Conservation (phyloP, 352 stramenopile species). For the Pythium grandisporangium region DNA sequence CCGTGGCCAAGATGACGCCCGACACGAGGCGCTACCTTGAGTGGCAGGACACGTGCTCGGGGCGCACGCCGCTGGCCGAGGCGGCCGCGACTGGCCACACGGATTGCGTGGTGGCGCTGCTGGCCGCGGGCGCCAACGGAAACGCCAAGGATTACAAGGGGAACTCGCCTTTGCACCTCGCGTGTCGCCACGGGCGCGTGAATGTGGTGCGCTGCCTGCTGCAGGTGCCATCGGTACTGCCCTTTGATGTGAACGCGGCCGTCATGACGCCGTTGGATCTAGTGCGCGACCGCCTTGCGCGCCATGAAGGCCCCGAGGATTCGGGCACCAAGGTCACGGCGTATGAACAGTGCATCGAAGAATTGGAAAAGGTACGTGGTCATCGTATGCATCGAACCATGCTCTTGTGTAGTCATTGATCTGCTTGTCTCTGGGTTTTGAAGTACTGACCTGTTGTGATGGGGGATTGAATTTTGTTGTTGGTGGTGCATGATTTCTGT, state of each 20-base stretch:
- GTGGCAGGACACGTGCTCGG: slow-evolving; percentile 15
- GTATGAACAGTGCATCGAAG: slow-evolving; percentile 19
- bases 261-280: slow-evolving; percentile 18
- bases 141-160: slow-evolving; percentile 24
- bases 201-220: slow-evolving; percentile 13
- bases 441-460: not conserved
- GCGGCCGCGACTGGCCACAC: slow-evolving; percentile 12
- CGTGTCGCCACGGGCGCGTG: slow-evolving; percentile 10
- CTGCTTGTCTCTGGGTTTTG: not conserved
- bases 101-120: slow-evolving; percentile 10
- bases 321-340: not conserved
- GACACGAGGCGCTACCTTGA: slow-evolving; percentile 14
- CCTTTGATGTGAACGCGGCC: slow-evolving; percentile 17
- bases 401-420: not conserved
- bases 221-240: slow-evolving; percentile 5
- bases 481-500: too few species aligned
- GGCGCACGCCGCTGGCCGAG: slow-evolving; percentile 16
- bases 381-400: too few species aligned
- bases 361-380: slow-evolving; percentile 17
- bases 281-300: slow-evolving; percentile 8
- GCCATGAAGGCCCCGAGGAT: slow-evolving; percentile 1
- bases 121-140: slow-evolving; percentile 12
- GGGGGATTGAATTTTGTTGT: too few species aligned
- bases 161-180: slow-evolving; percentile 25
- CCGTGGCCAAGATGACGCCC: slow-evolving; percentile 7